Percentiles rank a stretch among this genome's conserved stretches.
Evolutionary conservation across 306 rosid species (phyloP).

Genomic region (Lotus japonicus): DNA sequence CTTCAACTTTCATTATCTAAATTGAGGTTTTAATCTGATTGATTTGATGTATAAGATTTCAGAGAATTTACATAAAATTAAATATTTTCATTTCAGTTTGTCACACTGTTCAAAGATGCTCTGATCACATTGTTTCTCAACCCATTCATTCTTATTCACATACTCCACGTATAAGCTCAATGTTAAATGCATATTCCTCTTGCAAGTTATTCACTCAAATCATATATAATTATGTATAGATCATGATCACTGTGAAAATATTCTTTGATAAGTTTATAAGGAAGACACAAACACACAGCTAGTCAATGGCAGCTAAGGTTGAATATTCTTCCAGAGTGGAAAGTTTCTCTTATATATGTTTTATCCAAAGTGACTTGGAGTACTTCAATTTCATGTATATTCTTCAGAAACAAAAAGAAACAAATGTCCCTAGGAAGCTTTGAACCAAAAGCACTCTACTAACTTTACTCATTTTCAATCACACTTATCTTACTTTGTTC

Average conservation of each 20-base stretch:
- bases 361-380: not conserved
- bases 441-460: not conserved
- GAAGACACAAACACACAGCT: conserved; percentile 11
- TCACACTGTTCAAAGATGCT: conserved; percentile 27
- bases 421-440: conserved; percentile 14
- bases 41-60: conserved; percentile 38
- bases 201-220: too few relatives aligned
- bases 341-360: conserved; percentile 28
- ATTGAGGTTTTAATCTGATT: not conserved
- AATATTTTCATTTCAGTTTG: conserved; percentile 18
- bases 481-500: too few relatives aligned
- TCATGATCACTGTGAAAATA: conserved; percentile 25
- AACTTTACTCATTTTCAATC: too few relatives aligned
- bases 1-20: too few relatives aligned
- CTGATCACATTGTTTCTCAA: not conserved
- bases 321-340: conserved; percentile 55
- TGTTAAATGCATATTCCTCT: conserved; percentile 35
- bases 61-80: conserved; percentile 12
- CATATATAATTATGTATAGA: not conserved
- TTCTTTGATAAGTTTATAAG: conserved; percentile 17
- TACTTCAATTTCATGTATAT: conserved; percentile 16
- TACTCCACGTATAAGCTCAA: too few relatives aligned
- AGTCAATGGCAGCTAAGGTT: conserved; percentile 27
- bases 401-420: conserved; percentile 14
- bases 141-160: too few relatives aligned